phyloP scores from a whole-genome alignment of 1,284 basidiomycete species.

The Cutaneotrichosporon sp. region DNA sequence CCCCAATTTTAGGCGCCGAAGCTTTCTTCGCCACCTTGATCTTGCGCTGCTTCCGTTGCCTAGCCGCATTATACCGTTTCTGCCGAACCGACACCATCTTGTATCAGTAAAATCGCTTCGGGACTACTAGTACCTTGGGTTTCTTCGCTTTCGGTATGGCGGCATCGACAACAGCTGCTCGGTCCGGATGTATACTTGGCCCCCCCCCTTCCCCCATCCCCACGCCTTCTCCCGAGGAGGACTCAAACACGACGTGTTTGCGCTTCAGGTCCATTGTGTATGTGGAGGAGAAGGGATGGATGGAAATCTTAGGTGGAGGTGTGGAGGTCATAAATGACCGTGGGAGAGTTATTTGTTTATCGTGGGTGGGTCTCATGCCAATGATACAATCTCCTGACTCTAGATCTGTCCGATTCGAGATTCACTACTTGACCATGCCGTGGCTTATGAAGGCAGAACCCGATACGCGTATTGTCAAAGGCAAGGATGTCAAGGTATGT shows the following conservation, averaged over 20 bases:
- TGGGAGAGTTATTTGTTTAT: constrained; percentile 21
- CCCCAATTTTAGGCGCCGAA: constrained; percentile 47
- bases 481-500: constrained; percentile 80
- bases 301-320: constrained; percentile 24
- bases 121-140: constrained; percentile 36
- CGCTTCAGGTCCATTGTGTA: constrained; percentile 26
- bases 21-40: constrained; percentile 54
- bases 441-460: constrained; percentile 94
- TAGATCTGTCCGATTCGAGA: too few relatives aligned
- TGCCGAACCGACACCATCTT: constrained; percentile 57
- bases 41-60: constrained; percentile 57
- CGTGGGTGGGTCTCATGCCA: too few relatives aligned
- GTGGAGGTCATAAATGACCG: constrained; percentile 16
- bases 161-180: constrained; percentile 11
- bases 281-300: not conserved
- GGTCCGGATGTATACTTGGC: constrained; percentile 20
- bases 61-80: constrained; percentile 64
- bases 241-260: constrained; percentile 35
- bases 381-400: too few relatives aligned
- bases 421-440: constrained; percentile 46
- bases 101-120: not conserved
- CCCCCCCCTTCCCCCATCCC: not conserved
- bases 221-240: too few relatives aligned
- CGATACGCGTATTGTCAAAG: constrained; percentile 79
- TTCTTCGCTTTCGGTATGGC: constrained; percentile 21